Evolutionary conservation across 495 filamentous ascomycete species (phyloP), one percentile per base, ranked within the genome.

Genomic region (Neurospora hispaniola): DNA sequence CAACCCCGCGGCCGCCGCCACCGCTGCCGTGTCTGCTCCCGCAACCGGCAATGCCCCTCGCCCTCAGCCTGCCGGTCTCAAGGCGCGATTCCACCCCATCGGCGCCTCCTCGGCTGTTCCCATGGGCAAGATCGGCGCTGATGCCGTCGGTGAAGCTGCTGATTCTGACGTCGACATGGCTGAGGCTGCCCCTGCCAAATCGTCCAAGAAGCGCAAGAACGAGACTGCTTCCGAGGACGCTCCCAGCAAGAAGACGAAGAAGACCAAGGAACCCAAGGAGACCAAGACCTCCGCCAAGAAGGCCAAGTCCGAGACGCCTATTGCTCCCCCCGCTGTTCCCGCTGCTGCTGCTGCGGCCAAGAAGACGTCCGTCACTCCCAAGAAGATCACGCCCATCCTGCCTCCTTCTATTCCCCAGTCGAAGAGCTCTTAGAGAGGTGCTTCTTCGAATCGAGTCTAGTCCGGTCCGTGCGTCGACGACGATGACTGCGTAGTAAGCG

Each of bases 151-250:
- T 10, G 73, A 72, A 8, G 70, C 77, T 18, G 76, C 81, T 4
- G 79, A 80, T 27, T 72, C 75, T 39, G 74, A 77, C 31, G 74
- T 80, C 8, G 81, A 83, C 43, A 80, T 82, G 79, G 48, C 23
- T 5, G 74, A 75, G 42, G 74, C 72, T 4, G 27, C 39, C 4
- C 18, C 75, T 27, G 44, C 75, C 23, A 76, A 79, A 9, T 76
- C 76, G 10, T 72, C 76, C n/a, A 82, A 80, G 73, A 88, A 88
- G 76, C 85, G 86, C 70, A 83, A 85, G 71, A 78, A 78, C 7
- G 81, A 76, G 12, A 76, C 78, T 0, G 81, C 81, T 2, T 69
- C 76, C n/a, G 84, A 87, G 7, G 79, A 82, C 7, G 79, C 74
- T 31, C 76, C 80, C 0, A 75, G 76, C 40, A 73, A 73, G 31